Evolutionary conservation across 129 eudicot species (phyloP).

Genomic region (Cynara cardunculus): DNA sequence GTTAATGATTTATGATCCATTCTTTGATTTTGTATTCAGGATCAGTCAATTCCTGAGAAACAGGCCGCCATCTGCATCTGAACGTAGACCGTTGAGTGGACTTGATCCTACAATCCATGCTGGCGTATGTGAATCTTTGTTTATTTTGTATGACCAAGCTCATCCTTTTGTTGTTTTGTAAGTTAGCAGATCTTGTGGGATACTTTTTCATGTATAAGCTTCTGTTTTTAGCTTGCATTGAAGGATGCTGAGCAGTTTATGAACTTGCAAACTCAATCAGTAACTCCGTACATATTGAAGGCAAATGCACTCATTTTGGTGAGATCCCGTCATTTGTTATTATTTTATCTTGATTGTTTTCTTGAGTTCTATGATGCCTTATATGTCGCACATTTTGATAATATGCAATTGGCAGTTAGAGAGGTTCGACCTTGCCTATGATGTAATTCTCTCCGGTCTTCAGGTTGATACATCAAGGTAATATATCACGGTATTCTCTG

Average conservation of each 20-base stretch:
- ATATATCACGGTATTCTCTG: not conserved
- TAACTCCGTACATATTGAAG: conserved; percentile 57
- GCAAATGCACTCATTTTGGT: conserved; percentile 88
- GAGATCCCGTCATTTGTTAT: conserved; percentile 5
- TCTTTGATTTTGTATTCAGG: conserved; percentile 37
- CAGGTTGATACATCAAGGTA: conserved; percentile 88
- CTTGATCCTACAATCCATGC: conserved; percentile 97
- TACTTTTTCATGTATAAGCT: conserved; percentile 9
- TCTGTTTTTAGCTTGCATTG: conserved; percentile 72
- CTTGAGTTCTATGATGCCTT: not conserved
- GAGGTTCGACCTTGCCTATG: conserved; percentile 75
- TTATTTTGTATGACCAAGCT: conserved; percentile 34
- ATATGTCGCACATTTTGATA: conserved; percentile 17
- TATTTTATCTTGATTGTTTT: not conserved
- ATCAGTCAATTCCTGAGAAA: conserved; percentile 61
- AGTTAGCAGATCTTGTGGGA: not conserved
- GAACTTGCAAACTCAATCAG: conserved; percentile 43
- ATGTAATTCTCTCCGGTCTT: conserved; percentile 72
- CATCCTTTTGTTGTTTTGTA: conserved; percentile 23
- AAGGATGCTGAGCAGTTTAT: conserved; percentile 94
- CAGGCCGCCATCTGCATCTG: conserved; percentile 80
- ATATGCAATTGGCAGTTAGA: conserved; percentile 71
- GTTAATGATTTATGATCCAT: not conserved
- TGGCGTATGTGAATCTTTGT: conserved; percentile 58
- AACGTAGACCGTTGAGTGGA: conserved; percentile 81